Percentiles rank a stretch among this genome's conserved stretches.
These are phyloP conservation scores for Talaromyces rugulosus DNA, from an alignment of 2,329 filamentous ascomycete species.

Conservation along the genomic window DNA sequence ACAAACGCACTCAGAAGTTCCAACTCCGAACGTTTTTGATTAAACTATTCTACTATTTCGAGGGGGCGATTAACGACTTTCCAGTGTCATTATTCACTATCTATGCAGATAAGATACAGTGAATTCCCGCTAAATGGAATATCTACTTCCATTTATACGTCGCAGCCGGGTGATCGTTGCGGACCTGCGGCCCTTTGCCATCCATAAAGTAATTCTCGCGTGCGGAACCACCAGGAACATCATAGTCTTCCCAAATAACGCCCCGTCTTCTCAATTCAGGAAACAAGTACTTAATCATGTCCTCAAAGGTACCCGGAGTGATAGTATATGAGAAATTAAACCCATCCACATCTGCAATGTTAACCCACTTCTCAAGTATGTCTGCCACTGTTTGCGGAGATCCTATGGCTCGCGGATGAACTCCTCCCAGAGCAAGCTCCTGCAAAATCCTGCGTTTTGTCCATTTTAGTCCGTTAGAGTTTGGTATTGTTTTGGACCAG, in stretches of 20 bases:
- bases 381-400: constrained; percentile 34
- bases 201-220: constrained; percentile 36
- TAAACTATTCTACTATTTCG: background rate
- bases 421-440: constrained; percentile 31
- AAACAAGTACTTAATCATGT: constrained; percentile 47
- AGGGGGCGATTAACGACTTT: too few relatives aligned
- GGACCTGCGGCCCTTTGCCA: constrained; percentile 23
- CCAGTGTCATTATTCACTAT: background rate
- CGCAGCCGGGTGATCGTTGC: constrained; percentile 6
- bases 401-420: constrained; percentile 33
- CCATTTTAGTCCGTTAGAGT: constrained; percentile 36
- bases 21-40: background rate
- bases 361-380: constrained; percentile 40
- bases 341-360: constrained; percentile 40
- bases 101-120: background rate
- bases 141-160: constrained; percentile 4
- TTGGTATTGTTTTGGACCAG: constrained; percentile 42
- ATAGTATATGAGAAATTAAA: constrained; percentile 47
- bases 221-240: constrained; percentile 32
- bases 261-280: constrained; percentile 40
- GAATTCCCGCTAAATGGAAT: background rate
- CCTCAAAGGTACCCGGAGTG: constrained; percentile 51
- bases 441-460: constrained; percentile 33
- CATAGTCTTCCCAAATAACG: constrained; percentile 38
- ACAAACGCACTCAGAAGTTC: too few relatives aligned